Percentiles rank a stretch among this genome's conserved stretches.
Conservation (phyloP, 805 yeast genomes). For the Saturnispora quitensis region DNA sequence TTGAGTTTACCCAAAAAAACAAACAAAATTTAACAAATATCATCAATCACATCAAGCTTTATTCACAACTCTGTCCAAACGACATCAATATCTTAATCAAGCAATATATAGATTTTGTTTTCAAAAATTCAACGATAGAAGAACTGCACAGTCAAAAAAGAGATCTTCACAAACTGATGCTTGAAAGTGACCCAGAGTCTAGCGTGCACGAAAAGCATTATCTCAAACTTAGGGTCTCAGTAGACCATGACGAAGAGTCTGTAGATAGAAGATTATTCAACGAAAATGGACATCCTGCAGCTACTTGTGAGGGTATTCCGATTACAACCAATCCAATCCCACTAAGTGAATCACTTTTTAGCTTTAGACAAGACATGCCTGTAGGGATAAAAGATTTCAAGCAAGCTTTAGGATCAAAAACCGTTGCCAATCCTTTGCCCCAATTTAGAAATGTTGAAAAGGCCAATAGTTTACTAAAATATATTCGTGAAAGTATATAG, state of each 20-base stretch:
- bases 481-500: slow-evolving; percentile 24
- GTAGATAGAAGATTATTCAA: slow-evolving; percentile 21
- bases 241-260: slow-evolving; percentile 23
- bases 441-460: slow-evolving; percentile 57
- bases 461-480: slow-evolving; percentile 40
- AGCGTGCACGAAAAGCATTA: slow-evolving; percentile 26
- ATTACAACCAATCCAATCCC: slow-evolving; percentile 30
- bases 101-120: slow-evolving; percentile 32
- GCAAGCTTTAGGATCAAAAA: background rate
- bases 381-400: slow-evolving; percentile 10
- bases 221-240: slow-evolving; percentile 24
- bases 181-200: slow-evolving; percentile 28
- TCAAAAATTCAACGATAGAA: slow-evolving; percentile 18
- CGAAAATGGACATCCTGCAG: slow-evolving; percentile 32
- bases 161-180: slow-evolving; percentile 18
- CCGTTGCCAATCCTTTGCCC: slow-evolving; percentile 35
- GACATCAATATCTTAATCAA: slow-evolving; percentile 35
- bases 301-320: slow-evolving; percentile 33
- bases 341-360: background rate
- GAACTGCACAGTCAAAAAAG: slow-evolving; percentile 17
- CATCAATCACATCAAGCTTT: slow-evolving; percentile 34
- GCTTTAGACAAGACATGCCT: slow-evolving; percentile 3
- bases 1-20: slow-evolving; percentile 39
- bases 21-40: slow-evolving; percentile 36
- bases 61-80: slow-evolving; percentile 40